A percentile compares a stretch with the other conserved stretches of the same genome.
phyloP scores from a whole-genome alignment of 306 rosid species.

The Senna tora region DNA sequence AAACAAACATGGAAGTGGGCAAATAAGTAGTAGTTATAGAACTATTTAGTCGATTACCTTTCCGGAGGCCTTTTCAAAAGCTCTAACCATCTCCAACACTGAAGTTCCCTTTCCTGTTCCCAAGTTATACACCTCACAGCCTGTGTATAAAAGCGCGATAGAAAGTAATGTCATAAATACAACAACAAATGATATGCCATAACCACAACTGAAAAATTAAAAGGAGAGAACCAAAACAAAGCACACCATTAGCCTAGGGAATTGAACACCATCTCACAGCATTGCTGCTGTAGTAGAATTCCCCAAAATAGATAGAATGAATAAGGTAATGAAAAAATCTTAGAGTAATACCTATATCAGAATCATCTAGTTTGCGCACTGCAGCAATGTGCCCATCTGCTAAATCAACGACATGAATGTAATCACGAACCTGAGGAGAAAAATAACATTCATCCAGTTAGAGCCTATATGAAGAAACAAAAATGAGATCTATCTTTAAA shows the following conservation, averaged over 20 bases:
- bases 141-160: constrained; percentile 50
- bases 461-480: constrained; percentile 30
- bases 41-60: constrained; percentile 55
- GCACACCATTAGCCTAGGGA: background rate
- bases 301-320: background rate
- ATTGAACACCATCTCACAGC: no score
- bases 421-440: constrained; percentile 87
- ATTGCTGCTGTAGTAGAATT: constrained; percentile 10
- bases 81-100: constrained; percentile 88
- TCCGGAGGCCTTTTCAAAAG: constrained; percentile 93
- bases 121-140: constrained; percentile 94
- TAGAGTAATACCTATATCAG: constrained; percentile 62
- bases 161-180: constrained; percentile 19
- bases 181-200: background rate
- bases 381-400: constrained; percentile 99
- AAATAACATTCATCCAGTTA: constrained; percentile 30
- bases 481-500: background rate
- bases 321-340: background rate
- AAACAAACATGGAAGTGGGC: background rate
- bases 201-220: background rate
- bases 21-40: constrained; percentile 17
- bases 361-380: constrained; percentile 65
- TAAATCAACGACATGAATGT: constrained; percentile 92
- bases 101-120: constrained; percentile 99
- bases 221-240: background rate